Conservation (phyloP, 2,329 filamentous ascomycete species). For the Talaromyces funiculosus region DNA sequence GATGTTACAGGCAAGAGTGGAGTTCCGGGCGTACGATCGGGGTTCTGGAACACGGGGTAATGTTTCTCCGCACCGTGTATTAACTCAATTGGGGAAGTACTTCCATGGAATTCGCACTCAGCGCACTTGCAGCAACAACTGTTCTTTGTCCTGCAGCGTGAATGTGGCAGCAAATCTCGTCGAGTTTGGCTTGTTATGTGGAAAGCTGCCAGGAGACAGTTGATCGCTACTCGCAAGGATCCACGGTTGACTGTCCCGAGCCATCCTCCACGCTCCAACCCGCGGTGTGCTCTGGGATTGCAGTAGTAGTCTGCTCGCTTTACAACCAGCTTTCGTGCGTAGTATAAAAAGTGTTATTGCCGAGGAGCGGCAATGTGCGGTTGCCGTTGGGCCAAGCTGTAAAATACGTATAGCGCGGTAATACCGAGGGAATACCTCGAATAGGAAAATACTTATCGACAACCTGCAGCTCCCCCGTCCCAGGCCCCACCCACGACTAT, state of each 20-base stretch:
- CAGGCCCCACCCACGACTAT: not conserved
- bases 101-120: not conserved
- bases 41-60: not conserved
- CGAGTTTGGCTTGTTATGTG: no score
- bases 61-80: slow-evolving; percentile 1
- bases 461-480: not conserved
- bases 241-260: no score
- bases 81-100: slow-evolving; percentile 11
- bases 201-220: no score
- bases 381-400: not conserved
- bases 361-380: not conserved
- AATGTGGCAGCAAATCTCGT: not conserved
- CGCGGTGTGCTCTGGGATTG: no score
- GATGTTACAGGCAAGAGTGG: not conserved
- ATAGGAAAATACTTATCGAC: slow-evolving; percentile 14
- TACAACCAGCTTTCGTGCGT: no score
- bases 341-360: not conserved
- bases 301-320: no score
- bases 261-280: no score
- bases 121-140: not conserved
- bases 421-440: slow-evolving; percentile 9
- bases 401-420: slow-evolving; percentile 1
- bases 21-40: not conserved
- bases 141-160: not conserved
- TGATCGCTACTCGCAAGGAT: no score